Evolutionary conservation across 306 rosid species (phyloP), one percentile per base, ranked within the genome.

Genomic region (Gleditsia sinensis): DNA sequence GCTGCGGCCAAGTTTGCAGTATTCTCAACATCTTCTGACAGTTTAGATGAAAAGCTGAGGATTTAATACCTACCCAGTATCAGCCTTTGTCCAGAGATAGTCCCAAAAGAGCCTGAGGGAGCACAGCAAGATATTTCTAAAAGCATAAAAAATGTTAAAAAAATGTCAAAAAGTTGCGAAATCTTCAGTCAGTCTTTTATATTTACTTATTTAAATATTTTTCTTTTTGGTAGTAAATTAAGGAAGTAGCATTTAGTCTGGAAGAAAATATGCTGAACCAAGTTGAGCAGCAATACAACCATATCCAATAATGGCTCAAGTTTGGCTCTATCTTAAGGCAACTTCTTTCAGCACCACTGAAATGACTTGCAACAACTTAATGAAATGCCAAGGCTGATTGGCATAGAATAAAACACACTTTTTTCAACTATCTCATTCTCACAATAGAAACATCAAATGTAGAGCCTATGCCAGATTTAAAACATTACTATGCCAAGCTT

Each of bases 61-160:
- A 77, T 77, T 65, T 58, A 82, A 80, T 83, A 82, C 89, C 89
- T 82, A 85, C 78, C 66, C 62, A 75, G 80, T 64, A 76, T 73
- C 71, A 32, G 72, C 78, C 61, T 69, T 71, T 55, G 82, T 87
- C 83, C 83, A 55, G 67, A 84, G 83, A 74, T 70, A 62, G 76
- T 84, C 80, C 82, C 85, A 84, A 65, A 79, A 67, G 79, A 76
- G 59, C 83, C 77, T 72, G 83, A 79, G 75, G 84, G 37, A 69
- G 83, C 86, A 79, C 81, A 58, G 80, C 83, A 79, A 72, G 75
- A 63, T 69, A 67, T 71, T 76, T 69, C 87, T 79, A 86, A 69
- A 80, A 69, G 75, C 72, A 82, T 72, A 46, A 64, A 50, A 76
- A 76, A 74, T 68, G 71, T 69, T 60, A 76, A 71, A 46, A 75